Evolutionary conservation across 192 early-diverging fungal species (phyloP).

Genomic region (Coemansia sp.): DNA sequence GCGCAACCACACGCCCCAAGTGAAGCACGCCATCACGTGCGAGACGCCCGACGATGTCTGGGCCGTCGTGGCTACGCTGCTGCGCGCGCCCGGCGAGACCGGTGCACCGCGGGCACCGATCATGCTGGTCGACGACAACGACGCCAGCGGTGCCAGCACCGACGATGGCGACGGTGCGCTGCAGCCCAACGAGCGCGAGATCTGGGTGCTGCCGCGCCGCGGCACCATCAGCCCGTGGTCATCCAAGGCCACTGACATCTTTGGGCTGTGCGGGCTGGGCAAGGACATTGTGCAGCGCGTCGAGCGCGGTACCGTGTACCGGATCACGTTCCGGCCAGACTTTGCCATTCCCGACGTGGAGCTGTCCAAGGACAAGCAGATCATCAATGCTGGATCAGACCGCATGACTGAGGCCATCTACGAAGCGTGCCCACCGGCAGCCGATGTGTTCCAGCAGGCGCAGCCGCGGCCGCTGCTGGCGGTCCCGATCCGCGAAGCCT

Average conservation of each 20-base stretch:
- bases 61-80: constrained; percentile 36
- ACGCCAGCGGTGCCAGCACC: background rate
- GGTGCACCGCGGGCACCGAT: constrained; percentile 25
- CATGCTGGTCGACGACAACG: constrained; percentile 22
- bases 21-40: constrained; percentile 10
- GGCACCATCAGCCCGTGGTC: constrained; percentile 99
- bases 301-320: constrained; percentile 85
- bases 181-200: constrained; percentile 9
- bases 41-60: constrained; percentile 20
- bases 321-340: constrained; percentile 52
- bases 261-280: constrained; percentile 81
- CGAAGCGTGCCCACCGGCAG: constrained; percentile 59
- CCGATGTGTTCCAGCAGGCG: constrained; percentile 69
- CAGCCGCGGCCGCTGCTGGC: constrained; percentile 60
- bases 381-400: constrained; percentile 66
- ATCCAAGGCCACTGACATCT: constrained; percentile 99
- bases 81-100: constrained; percentile 30
- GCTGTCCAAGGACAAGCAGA: constrained; percentile 51
- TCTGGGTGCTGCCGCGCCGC: constrained; percentile 82
- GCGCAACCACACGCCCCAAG: constrained; percentile 26
- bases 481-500: constrained; percentile 51
- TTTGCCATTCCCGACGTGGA: constrained; percentile 16
- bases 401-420: constrained; percentile 92
- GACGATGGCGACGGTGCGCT: constrained; percentile 9
- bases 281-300: constrained; percentile 66